A percentile compares a stretch with the other conserved stretches of the same genome.
Evolutionary conservation across 139 green algal genomes (phyloP).

Genomic region (Yamagishiella unicocca): DNA sequence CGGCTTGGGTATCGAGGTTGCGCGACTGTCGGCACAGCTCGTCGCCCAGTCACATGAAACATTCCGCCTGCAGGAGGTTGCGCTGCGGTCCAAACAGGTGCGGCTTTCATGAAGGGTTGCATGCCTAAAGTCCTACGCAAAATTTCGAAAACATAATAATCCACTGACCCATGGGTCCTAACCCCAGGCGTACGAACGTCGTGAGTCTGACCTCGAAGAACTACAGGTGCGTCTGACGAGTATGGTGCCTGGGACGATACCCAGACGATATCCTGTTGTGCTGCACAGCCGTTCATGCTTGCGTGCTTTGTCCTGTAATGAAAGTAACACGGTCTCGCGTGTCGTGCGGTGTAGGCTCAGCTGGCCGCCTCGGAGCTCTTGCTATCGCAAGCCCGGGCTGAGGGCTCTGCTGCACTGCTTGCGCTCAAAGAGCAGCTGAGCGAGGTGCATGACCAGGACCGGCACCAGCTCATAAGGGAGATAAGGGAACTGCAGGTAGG

Average conservation of each 20-base stretch:
- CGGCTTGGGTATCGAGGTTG: slow-evolving; percentile 24
- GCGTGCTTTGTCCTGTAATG: no score
- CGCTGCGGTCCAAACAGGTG: slow-evolving; percentile 58
- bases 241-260: no score
- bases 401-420: slow-evolving; percentile 47
- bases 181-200: slow-evolving; percentile 43
- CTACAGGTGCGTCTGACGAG: slow-evolving; percentile 22
- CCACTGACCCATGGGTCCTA: background rate
- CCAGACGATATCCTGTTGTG: no score
- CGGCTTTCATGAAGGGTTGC: no score
- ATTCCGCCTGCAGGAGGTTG: slow-evolving; percentile 34
- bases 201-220: slow-evolving; percentile 61
- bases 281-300: no score
- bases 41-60: slow-evolving; percentile 44
- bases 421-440: slow-evolving; percentile 45
- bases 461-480: slow-evolving; percentile 55
- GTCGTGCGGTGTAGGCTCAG: slow-evolving; percentile 44
- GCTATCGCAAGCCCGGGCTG: slow-evolving; percentile 40
- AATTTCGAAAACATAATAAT: no score
- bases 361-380: slow-evolving; percentile 53
- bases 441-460: slow-evolving; percentile 54
- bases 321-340: no score
- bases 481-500: slow-evolving; percentile 46
- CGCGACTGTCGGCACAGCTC: slow-evolving; percentile 54
- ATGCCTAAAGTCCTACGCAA: no score